A percentile compares a stretch with the other conserved stretches of the same genome.
These are phyloP conservation scores for Trichoderma arundinaceum DNA, from an alignment of 2,329 filamentous ascomycete genomes.

Conservation along the genomic window DNA sequence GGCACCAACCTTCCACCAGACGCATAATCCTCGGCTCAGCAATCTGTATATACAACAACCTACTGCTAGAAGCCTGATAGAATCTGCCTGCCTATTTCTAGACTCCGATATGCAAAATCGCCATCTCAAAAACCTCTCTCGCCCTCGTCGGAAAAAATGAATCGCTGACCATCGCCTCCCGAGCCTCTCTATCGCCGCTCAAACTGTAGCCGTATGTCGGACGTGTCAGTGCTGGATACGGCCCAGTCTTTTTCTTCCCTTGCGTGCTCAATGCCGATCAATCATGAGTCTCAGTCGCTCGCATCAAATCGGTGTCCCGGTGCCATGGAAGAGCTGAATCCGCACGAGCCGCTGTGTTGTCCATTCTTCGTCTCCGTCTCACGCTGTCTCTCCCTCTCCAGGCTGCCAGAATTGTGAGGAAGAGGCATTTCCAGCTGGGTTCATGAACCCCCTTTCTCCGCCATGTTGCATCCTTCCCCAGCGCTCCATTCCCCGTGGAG, in stretches of 20 bases:
- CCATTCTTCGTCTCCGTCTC: neutral
- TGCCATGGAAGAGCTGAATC: neutral
- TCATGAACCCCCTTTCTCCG: constrained; percentile 12
- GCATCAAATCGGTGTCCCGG: neutral
- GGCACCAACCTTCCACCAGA: constrained; percentile 2
- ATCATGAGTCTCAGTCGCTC: constrained; percentile 9
- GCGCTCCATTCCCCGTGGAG: constrained; percentile 23
- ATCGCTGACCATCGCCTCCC: too few species aligned
- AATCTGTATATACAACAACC: neutral
- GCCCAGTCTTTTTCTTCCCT: constrained; percentile 10
- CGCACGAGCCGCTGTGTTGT: neutral
- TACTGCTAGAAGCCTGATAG: too few species aligned
- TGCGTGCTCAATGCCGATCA: constrained; percentile 18
- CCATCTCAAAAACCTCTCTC: too few species aligned
- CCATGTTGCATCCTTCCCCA: neutral
- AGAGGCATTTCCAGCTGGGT: neutral
- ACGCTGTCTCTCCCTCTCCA: neutral
- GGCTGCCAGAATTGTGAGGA: neutral
- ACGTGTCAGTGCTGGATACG: neutral
- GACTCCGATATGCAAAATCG: too few species aligned
- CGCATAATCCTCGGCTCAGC: constrained; percentile 17
- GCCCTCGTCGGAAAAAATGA: too few species aligned
- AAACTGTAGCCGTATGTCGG: neutral
- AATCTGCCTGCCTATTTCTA: too few species aligned
- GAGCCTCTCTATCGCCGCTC: too few species aligned